Percentiles rank a stretch among this genome's conserved stretches.
These are phyloP conservation scores for Boeremia lycopersici DNA, from an alignment of 2,329 filamentous ascomycete genomes.

Conservation along the genomic window DNA sequence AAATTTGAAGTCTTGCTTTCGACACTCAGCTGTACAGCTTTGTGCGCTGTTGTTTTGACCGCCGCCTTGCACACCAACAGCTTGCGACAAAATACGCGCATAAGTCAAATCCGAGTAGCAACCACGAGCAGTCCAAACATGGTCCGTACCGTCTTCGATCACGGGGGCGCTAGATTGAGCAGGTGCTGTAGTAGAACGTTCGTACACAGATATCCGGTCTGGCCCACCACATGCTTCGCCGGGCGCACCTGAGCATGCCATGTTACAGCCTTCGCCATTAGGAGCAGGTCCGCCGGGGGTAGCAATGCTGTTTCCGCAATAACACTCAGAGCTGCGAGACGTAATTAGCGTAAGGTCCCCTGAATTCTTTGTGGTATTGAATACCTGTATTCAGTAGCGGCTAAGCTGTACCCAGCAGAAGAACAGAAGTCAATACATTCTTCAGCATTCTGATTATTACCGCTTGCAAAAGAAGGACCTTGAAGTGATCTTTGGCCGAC, in stretches of 20 bases:
- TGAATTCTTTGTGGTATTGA: constrained; percentile 15
- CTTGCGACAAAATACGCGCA: constrained; percentile 12
- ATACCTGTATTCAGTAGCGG: constrained; percentile 43
- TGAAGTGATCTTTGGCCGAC: constrained; percentile 23
- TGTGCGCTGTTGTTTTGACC: constrained; percentile 15
- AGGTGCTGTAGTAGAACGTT: constrained; percentile 1
- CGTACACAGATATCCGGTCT: constrained; percentile 25
- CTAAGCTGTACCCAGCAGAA: constrained; percentile 32
- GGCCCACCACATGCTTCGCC: constrained; percentile 35
- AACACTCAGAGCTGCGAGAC: constrained; percentile 18
- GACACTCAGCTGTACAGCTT: constrained; percentile 20
- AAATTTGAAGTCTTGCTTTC: constrained; percentile 8
- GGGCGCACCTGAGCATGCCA: constrained; percentile 32
- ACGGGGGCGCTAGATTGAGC: neutral
- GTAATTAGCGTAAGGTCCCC: neutral
- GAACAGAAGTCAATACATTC: constrained; percentile 38
- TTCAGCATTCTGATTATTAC: constrained; percentile 34
- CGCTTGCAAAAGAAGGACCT: constrained; percentile 14
- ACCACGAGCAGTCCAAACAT: constrained; percentile 11
- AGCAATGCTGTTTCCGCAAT: constrained; percentile 34
- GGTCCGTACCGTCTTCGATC: neutral
- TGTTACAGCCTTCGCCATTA: constrained; percentile 27
- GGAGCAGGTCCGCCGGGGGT: constrained; percentile 19
- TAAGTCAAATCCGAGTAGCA: constrained; percentile 16
- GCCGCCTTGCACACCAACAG: constrained; percentile 10